Base-by-base conservation (phyloP, 441 rosid species). In the Erodium moschatum region DNA sequence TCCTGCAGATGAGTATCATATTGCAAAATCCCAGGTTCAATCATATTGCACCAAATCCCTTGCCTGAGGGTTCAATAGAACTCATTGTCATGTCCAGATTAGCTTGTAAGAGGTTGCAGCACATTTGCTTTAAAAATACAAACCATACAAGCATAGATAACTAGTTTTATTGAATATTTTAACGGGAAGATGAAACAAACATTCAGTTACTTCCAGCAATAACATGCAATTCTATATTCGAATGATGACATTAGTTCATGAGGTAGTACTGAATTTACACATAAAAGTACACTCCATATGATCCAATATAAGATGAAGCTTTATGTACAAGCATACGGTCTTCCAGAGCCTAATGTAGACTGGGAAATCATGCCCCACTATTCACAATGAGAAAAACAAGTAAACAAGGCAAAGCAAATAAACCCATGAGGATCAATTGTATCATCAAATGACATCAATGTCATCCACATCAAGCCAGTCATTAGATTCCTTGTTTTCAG, bases 391-490 rank as follows among this genome's bases (percentile, higher is more conserved):
- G 33, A 66, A 21, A 16, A 71, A 42, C 29, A 33, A 38, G 38
- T 58, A 29, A 40, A 66, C 33, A 67, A 65, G 20, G 33, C 42
- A 71, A 44, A 76, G 66, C 46, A 70, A 71, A 71, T 35, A 50
- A 44, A 68, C 10, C 69, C 24, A 13, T 54, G 31, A 50, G 66
- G 31, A 62, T 27, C 65, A 12, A 46, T 6, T 38, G 21, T 6
- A 67, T 18, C 15, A 46, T 85, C 83, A 78, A 46, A 76, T 79
- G 65, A 79, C 85, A 58, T 81, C 87, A 68, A 89, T 80, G 71
- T 84, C 89, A 72, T 92, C 85, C 52, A 87, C 73, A 79, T 87
- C 77, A 72, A 82, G 82, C 96, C 90, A 86, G 71, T 84, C 87
- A 68, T 79, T 82, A 67, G 89, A 80, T 77, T 86, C 86, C 85